Conservation (phyloP, 2,329 filamentous ascomycete genomes). For the Chlorencoelia australis region DNA sequence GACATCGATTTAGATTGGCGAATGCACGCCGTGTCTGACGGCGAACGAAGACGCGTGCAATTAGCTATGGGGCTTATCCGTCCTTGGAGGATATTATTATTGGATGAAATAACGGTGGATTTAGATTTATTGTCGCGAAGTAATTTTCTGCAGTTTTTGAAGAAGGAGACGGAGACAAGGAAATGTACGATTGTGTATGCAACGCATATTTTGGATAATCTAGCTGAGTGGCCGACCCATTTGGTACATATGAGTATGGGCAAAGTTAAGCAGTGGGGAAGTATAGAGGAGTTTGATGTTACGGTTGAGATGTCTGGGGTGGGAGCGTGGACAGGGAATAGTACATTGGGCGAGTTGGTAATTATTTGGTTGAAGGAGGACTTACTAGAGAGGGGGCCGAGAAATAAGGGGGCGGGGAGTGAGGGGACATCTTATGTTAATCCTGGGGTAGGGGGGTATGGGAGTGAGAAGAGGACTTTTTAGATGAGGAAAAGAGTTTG, state of each 20-base stretch:
- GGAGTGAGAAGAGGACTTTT: slow-evolving; percentile 40
- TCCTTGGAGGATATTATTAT: slow-evolving; percentile 81
- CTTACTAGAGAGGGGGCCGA: slow-evolving; percentile 65
- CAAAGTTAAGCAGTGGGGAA: slow-evolving; percentile 76
- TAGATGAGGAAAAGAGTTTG: slow-evolving; percentile 1
- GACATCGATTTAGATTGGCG: slow-evolving; percentile 90
- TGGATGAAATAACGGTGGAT: slow-evolving; percentile 97
- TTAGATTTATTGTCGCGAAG: slow-evolving; percentile 77
- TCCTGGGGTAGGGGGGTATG: slow-evolving; percentile 55
- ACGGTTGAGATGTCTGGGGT: slow-evolving; percentile 38
- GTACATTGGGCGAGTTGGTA: slow-evolving; percentile 76
- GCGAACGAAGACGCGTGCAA: slow-evolving; percentile 84
- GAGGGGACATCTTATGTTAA: slow-evolving; percentile 41
- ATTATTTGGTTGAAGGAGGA: slow-evolving; percentile 80
- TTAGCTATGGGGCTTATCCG: slow-evolving; percentile 89
- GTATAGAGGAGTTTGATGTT: slow-evolving; percentile 55
- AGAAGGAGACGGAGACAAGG: slow-evolving; percentile 71
- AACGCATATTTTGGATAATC: slow-evolving; percentile 92
- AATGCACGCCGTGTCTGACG: slow-evolving; percentile 92
- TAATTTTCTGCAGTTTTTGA: slow-evolving; percentile 79
- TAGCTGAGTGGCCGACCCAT: slow-evolving; percentile 91
- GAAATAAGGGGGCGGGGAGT: slow-evolving; percentile 35
- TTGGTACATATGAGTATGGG: slow-evolving; percentile 93
- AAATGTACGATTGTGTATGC: slow-evolving; percentile 93
- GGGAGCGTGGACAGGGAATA: slow-evolving; percentile 53